phyloP scores from a whole-genome alignment of 2,329 filamentous ascomycete species.

The Amauroascus verrucosus region DNA sequence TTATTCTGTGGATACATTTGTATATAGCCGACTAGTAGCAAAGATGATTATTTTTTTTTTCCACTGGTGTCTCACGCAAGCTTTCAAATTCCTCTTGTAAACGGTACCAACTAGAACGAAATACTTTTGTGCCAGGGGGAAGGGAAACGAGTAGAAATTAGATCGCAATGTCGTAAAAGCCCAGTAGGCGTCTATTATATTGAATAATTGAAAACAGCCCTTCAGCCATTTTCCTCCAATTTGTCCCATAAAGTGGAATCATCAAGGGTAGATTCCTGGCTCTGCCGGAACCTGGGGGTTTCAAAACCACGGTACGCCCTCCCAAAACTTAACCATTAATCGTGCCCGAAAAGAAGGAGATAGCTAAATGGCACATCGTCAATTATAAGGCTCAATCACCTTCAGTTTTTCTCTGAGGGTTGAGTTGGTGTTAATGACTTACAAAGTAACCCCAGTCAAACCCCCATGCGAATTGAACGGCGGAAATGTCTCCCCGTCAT shows the following conservation, averaged over 20 bases:
- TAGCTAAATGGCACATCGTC: neutral
- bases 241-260: neutral
- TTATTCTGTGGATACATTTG: conserved; percentile 6
- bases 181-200: neutral
- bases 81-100: neutral
- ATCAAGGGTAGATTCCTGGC: neutral
- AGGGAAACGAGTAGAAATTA: neutral
- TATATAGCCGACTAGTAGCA: conserved; percentile 6
- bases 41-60: neutral
- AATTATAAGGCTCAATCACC: neutral
- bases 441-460: too few relatives aligned
- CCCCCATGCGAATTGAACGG: too few relatives aligned
- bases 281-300: neutral
- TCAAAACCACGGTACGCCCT: neutral
- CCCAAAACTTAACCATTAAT: neutral
- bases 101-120: neutral
- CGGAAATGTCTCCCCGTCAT: too few relatives aligned
- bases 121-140: neutral
- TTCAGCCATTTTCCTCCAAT: neutral
- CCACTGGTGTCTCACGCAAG: neutral
- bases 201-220: neutral
- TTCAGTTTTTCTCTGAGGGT: neutral
- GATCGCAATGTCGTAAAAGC: neutral
- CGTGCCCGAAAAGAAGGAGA: neutral
- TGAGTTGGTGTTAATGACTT: too few relatives aligned